Evolutionary conservation across 2,329 filamentous ascomycete genomes (phyloP).

Genomic region (Cladosporium oxysporum): DNA sequence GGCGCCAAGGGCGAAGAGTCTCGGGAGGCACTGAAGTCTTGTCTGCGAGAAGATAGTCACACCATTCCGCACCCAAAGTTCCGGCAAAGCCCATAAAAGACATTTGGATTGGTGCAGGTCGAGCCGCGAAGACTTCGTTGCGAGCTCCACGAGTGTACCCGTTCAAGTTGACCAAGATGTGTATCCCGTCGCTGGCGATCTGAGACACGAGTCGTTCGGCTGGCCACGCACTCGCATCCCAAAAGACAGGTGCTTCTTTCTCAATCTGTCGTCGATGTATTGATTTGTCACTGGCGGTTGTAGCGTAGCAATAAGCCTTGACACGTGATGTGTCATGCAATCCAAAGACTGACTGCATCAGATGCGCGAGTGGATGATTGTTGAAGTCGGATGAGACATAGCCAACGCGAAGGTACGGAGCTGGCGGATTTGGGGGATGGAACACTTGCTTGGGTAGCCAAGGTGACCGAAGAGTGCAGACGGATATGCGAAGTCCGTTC

Average conservation of each 20-base stretch:
- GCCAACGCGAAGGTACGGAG: conserved; percentile 82
- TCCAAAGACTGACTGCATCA: conserved; percentile 99
- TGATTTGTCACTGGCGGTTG: conserved; percentile 86
- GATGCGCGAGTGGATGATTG: conserved; percentile 91
- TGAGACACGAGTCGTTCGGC: conserved; percentile 81
- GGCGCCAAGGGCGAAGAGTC: conserved; percentile 77
- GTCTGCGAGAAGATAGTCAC: conserved; percentile 93
- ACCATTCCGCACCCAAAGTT: conserved; percentile 95
- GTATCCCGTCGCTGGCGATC: conserved; percentile 83
- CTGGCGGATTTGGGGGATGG: conserved; percentile 79
- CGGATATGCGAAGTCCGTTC: conserved; percentile 90
- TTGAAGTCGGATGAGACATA: conserved; percentile 99
- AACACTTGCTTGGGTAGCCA: conserved; percentile 85
- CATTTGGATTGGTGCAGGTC: conserved; percentile 96
- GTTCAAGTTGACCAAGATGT: conserved; percentile 96
- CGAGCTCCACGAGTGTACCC: conserved; percentile 95
- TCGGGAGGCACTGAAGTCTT: conserved; percentile 78
- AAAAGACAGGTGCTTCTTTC: conserved; percentile 84
- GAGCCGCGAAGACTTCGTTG: conserved; percentile 94
- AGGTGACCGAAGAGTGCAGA: conserved; percentile 78
- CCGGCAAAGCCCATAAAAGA: conserved; percentile 99
- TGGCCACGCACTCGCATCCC: conserved; percentile 84
- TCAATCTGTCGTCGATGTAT: conserved; percentile 91
- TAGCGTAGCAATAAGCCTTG: conserved; percentile 92
- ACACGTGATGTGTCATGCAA: conserved; percentile 74